These are phyloP conservation scores for Vigna angularis DNA, from an alignment of 306 rosid species.

Conservation along the genomic window DNA sequence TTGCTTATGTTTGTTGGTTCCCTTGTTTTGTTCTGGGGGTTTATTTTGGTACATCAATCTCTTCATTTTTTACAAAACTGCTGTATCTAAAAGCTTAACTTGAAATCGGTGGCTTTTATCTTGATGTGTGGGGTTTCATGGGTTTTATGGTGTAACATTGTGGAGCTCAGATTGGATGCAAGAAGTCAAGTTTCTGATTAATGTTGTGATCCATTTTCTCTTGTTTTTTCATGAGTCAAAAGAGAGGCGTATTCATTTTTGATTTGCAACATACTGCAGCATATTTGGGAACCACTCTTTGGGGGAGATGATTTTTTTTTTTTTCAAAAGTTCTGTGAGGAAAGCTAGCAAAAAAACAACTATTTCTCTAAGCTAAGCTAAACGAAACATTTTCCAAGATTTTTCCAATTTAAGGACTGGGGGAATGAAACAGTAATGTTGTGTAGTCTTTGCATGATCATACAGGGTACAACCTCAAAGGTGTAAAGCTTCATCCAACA, in stretches of 20 bases:
- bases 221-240: slow-evolving; percentile 10
- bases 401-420: slow-evolving; percentile 1
- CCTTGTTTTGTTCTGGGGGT: background rate
- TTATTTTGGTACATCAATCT: background rate
- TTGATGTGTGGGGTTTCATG: slow-evolving; percentile 26
- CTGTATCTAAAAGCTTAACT: slow-evolving; percentile 11
- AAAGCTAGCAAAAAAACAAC: background rate
- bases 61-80: background rate
- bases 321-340: background rate
- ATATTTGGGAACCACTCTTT: slow-evolving; percentile 1
- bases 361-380: background rate
- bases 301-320: background rate
- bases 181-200: slow-evolving; percentile 1
- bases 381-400: background rate
- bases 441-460: background rate
- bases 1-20: background rate
- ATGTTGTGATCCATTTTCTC: slow-evolving; percentile 10
- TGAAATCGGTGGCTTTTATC: background rate
- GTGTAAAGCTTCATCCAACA: slow-evolving; percentile 1
- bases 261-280: slow-evolving; percentile 9
- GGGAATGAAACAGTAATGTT: slow-evolving; percentile 8
- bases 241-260: slow-evolving; percentile 19
- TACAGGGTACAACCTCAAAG: slow-evolving; percentile 12
- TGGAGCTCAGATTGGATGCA: slow-evolving; percentile 20
- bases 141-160: slow-evolving; percentile 1